Evolutionary conservation across 2,329 filamentous ascomycete species (phyloP).

Genomic region (Mariannaea sp.): DNA sequence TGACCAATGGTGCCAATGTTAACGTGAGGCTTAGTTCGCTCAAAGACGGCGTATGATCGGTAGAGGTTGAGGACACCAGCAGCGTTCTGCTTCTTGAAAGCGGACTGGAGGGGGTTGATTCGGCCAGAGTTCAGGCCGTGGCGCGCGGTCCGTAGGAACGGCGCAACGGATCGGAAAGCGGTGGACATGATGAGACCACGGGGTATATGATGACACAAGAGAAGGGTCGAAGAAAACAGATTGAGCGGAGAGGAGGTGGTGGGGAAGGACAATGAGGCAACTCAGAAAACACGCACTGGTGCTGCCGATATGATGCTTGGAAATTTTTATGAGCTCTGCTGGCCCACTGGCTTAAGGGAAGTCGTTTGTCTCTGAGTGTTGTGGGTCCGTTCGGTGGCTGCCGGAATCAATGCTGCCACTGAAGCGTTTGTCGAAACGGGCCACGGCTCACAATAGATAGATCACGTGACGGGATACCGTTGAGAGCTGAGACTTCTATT

Average conservation of each 20-base stretch:
- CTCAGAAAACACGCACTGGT: slow-evolving; percentile 32
- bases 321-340: slow-evolving; percentile 46
- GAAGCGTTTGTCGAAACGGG: slow-evolving; percentile 14
- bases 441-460: slow-evolving; percentile 14
- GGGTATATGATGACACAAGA: slow-evolving; percentile 34
- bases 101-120: slow-evolving; percentile 77
- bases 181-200: slow-evolving; percentile 69
- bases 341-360: slow-evolving; percentile 23
- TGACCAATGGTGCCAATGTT: slow-evolving; percentile 99
- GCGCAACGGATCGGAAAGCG: slow-evolving; percentile 76
- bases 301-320: slow-evolving; percentile 37
- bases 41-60: slow-evolving; percentile 71
- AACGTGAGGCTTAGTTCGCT: slow-evolving; percentile 95
- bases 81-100: slow-evolving; percentile 65
- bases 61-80: slow-evolving; percentile 68
- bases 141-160: slow-evolving; percentile 82
- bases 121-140: slow-evolving; percentile 71
- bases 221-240: slow-evolving; percentile 37
- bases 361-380: slow-evolving; percentile 19
- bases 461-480: slow-evolving; percentile 32
- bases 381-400: slow-evolving; percentile 27
- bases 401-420: slow-evolving; percentile 27
- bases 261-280: slow-evolving; percentile 24
- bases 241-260: slow-evolving; percentile 22
- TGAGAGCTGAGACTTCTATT: no score